These are phyloP conservation scores for Rhynchospora pubera DNA, from an alignment of 176 grass and related monocot genomes.

Conservation along the genomic window DNA sequence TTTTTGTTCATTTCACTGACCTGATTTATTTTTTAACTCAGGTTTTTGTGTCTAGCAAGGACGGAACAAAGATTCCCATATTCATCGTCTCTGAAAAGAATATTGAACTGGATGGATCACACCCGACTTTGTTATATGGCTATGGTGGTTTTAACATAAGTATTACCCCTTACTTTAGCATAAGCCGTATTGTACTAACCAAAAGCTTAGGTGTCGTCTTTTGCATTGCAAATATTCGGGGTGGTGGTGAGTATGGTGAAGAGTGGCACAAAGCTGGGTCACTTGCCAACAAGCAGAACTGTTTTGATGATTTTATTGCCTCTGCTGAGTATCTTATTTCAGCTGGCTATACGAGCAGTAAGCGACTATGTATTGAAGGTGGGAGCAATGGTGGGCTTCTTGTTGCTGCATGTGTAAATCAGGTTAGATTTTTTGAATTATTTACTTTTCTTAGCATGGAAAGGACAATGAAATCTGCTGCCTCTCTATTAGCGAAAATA, in stretches of 20 bases:
- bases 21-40: constrained; percentile 16
- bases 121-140: constrained; percentile 82
- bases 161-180: constrained; percentile 70
- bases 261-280: constrained; percentile 98
- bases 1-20: constrained; percentile 5
- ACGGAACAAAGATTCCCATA: constrained; percentile 84
- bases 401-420: constrained; percentile 88
- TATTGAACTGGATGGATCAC: constrained; percentile 64
- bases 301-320: constrained; percentile 90
- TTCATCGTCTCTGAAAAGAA: constrained; percentile 80
- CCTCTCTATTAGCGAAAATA: background rate
- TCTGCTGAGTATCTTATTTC: constrained; percentile 71
- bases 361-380: constrained; percentile 79
- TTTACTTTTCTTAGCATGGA: background rate
- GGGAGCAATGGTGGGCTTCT: constrained; percentile 95
- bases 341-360: constrained; percentile 55
- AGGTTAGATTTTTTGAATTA: constrained; percentile 36
- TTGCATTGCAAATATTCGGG: constrained; percentile 86
- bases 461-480: background rate
- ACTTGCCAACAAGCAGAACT: constrained; percentile 83
- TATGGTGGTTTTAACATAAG: constrained; percentile 91
- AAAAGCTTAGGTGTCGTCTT: constrained; percentile 60
- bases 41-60: constrained; percentile 74
- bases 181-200: constrained; percentile 58
- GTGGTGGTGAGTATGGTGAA: constrained; percentile 96